Base-by-base conservation (phyloP, 768 basidiomycete species). In the Rhodocollybia butyracea region DNA sequence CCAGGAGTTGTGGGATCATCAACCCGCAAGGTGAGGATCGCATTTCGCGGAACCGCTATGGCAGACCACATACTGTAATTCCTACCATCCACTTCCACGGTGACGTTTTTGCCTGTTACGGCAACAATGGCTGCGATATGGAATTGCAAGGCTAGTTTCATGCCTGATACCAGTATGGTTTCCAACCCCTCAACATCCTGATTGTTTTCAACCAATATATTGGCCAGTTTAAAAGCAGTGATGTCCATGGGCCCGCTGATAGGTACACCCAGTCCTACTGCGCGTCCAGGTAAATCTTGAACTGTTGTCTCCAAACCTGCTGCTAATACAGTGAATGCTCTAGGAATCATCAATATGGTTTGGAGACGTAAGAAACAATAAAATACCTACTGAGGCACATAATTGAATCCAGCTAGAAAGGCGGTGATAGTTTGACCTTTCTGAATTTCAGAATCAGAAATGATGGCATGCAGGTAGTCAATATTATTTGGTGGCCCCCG, bases 241-340 rank as follows among this genome's bases (percentile, higher is more conserved):
- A 72, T 56, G 61, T 89, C 88, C 81, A 86, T 83, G 0, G 85
- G 82, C 0, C 87, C 87, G 56, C 81, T 79, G 13, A 70, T 74
- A 0, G 88, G 88, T 2, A 88, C 76, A 2, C 86, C 87, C 30
- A 79, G 67, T 1, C 82, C 79, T 0, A 79, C 72, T 0, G 61
- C 63, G 1, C 85, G 75, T 0, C 82, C 81, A 0, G 82, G 81
- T 19, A 79, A 74, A 59, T 85, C 83, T 60, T 86, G 85, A 0
- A 86, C 68, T 0, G 79, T 79, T 8, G 76, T 76, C 34, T 85
- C 83, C 6, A 86, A 68, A 0, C 85, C 84, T 2, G 78, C 70
- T 2, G 76, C 73, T 3, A 83, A 42, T 3, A 88, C 77, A 21
- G 81, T 81, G 51, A 88, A 63, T 1, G 77, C 79, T 17, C 77